Conservation (phyloP, 306 rosid species). For the Castanospermum australe region DNA sequence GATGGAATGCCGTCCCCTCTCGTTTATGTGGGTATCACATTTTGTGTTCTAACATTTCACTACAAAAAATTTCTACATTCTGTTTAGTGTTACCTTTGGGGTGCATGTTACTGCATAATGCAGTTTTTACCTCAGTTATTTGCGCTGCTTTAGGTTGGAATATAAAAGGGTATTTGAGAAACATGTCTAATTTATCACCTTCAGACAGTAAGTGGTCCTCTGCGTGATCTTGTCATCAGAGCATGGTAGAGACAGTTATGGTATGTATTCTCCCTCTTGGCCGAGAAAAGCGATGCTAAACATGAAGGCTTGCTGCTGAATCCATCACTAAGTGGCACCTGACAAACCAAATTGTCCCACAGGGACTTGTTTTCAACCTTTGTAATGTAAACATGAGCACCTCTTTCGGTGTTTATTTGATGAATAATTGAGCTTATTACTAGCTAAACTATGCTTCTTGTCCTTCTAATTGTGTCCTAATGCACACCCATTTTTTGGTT, state of each 20-base stretch:
- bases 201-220: conserved; percentile 32
- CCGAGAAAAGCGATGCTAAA: conserved; percentile 43
- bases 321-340: conserved; percentile 41
- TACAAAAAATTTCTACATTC: not conserved
- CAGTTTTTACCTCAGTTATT: not conserved
- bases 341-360: conserved; percentile 28
- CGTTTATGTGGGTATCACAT: not conserved
- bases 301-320: conserved; percentile 19
- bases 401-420: not conserved
- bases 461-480: conserved; percentile 13
- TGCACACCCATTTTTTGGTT: not conserved
- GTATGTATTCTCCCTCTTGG: conserved; percentile 22
- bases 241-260: conserved; percentile 40
- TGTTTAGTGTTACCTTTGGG: not conserved
- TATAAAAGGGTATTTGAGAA: not conserved
- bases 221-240: not conserved
- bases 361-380: not conserved
- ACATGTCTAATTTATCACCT: not conserved
- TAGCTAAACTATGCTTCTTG: not conserved
- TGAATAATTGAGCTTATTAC: not conserved
- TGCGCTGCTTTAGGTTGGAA: not conserved
- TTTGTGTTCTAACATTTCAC: not conserved
- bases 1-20: not conserved
- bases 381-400: not conserved
- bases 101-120: not conserved